A percentile compares a stretch with the other conserved stretches of the same genome.
Evolutionary conservation across 257 asterid species (phyloP).

Genomic region (Mitragyna speciosa): DNA sequence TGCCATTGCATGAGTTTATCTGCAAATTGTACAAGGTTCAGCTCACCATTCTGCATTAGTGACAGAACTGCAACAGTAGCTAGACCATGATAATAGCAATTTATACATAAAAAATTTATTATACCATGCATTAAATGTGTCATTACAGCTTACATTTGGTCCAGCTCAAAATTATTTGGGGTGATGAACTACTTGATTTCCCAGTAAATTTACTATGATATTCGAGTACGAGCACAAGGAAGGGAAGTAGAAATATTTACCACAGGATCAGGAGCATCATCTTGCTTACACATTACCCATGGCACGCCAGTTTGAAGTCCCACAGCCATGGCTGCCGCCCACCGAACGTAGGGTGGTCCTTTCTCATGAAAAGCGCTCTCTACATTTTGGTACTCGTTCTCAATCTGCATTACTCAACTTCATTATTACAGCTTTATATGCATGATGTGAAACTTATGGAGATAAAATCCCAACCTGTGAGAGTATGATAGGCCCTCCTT

Average conservation of each 20-base stretch:
- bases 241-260: slow-evolving; percentile 30
- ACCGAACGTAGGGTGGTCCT: slow-evolving; percentile 71
- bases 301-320: slow-evolving; percentile 82
- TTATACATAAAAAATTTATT: too few species aligned
- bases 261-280: slow-evolving; percentile 88
- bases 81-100: too few species aligned
- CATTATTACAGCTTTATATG: not conserved
- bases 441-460: not conserved
- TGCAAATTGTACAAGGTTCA: slow-evolving; percentile 23
- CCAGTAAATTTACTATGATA: not conserved
- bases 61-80: not conserved
- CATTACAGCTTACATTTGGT: too few species aligned
- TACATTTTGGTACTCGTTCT: slow-evolving; percentile 78
- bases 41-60: not conserved
- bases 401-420: slow-evolving; percentile 47
- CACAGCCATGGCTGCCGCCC: slow-evolving; percentile 90
- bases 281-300: slow-evolving; percentile 97
- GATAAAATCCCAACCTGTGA: slow-evolving; percentile 52
- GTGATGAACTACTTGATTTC: too few species aligned
- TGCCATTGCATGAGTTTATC: slow-evolving; percentile 90
- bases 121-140: too few species aligned
- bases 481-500: slow-evolving; percentile 88
- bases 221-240: not conserved
- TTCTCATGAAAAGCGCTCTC: slow-evolving; percentile 46
- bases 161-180: too few species aligned